A percentile compares a stretch with the other conserved stretches of the same genome.
Evolutionary conservation across 495 filamentous ascomycete species (phyloP).

Genomic region (Xylaria grammica): DNA sequence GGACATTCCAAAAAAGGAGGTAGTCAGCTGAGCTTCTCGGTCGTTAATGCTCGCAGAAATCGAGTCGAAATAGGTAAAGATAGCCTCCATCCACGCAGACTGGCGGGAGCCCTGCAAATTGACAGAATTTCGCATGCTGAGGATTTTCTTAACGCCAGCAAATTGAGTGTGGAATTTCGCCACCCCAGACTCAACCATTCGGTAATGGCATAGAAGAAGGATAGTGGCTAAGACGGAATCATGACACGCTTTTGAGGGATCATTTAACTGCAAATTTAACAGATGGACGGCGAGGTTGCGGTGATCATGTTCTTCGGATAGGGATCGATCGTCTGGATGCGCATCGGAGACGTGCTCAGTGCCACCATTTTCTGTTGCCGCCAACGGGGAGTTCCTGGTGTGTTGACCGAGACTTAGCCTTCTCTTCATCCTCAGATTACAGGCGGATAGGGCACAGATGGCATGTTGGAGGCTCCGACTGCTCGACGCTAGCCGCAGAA

Average conservation of each 20-base stretch:
- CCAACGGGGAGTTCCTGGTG: slow-evolving; percentile 42
- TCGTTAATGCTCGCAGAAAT: slow-evolving; percentile 92
- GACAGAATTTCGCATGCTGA: slow-evolving; percentile 75
- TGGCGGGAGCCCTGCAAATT: slow-evolving; percentile 69
- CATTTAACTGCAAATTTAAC: slow-evolving; percentile 80
- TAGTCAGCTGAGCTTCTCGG: slow-evolving; percentile 84
- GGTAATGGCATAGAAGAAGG: slow-evolving; percentile 86
- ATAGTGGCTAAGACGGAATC: slow-evolving; percentile 90
- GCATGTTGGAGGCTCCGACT: slow-evolving; percentile 89
- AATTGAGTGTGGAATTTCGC: slow-evolving; percentile 94
- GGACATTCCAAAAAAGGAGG: slow-evolving; percentile 62
- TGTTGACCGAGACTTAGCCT: slow-evolving; percentile 59
- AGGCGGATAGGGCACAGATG: slow-evolving; percentile 85
- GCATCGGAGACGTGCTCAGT: slow-evolving; percentile 37
- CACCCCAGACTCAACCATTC: slow-evolving; percentile 90
- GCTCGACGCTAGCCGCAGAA: slow-evolving; percentile 75
- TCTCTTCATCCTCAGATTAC: slow-evolving; percentile 74
- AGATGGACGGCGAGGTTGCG: slow-evolving; percentile 80
- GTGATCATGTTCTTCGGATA: slow-evolving; percentile 81
- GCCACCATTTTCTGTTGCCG: slow-evolving; percentile 38
- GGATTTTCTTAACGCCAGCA: slow-evolving; percentile 89
- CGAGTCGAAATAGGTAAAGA: slow-evolving; percentile 97
- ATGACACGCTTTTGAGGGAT: slow-evolving; percentile 72
- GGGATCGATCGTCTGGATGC: slow-evolving; percentile 53
- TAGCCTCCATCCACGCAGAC: slow-evolving; percentile 86